Percentiles rank a stretch among this genome's conserved stretches.
Evolutionary conservation across 1,284 basidiomycete species (phyloP).

Genomic region (Rhodotorula mucilaginosa): DNA sequence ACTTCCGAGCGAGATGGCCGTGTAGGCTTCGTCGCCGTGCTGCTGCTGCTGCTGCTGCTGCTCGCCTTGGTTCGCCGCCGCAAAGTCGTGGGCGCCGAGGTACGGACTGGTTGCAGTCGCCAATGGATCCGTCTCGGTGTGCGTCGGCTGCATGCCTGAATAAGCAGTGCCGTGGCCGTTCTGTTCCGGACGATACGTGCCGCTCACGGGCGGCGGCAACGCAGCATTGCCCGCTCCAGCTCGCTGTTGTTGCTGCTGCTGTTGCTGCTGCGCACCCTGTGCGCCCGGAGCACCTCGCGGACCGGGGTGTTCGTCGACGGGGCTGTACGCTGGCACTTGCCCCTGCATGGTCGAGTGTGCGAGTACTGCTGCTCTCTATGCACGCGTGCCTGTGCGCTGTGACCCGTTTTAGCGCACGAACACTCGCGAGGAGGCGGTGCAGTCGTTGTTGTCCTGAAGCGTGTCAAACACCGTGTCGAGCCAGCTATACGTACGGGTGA

Average conservation of each 20-base stretch:
- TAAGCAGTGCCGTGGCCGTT: neutral
- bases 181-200: neutral
- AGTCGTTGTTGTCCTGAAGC: too few relatives aligned
- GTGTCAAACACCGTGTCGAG: too few relatives aligned
- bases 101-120: conserved; percentile 21
- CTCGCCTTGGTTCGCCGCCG: neutral
- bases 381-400: neutral
- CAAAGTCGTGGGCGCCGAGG: conserved; percentile 18
- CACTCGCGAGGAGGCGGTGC: too few relatives aligned
- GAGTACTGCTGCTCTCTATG: too few relatives aligned
- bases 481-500: too few relatives aligned
- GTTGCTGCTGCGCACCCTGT: neutral
- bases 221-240: neutral
- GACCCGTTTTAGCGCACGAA: neutral
- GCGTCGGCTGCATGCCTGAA: neutral
- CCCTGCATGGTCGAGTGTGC: neutral
- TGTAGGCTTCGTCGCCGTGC: conserved; percentile 27
- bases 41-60: neutral
- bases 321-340: neutral
- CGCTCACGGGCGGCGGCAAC: neutral
- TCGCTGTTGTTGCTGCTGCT: neutral
- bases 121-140: conserved; percentile 33
- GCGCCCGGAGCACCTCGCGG: neutral
- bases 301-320: neutral
- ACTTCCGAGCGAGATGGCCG: conserved; percentile 14